Conservation (phyloP, 2,329 filamentous ascomycete genomes). For the Alternaria burnsii region DNA sequence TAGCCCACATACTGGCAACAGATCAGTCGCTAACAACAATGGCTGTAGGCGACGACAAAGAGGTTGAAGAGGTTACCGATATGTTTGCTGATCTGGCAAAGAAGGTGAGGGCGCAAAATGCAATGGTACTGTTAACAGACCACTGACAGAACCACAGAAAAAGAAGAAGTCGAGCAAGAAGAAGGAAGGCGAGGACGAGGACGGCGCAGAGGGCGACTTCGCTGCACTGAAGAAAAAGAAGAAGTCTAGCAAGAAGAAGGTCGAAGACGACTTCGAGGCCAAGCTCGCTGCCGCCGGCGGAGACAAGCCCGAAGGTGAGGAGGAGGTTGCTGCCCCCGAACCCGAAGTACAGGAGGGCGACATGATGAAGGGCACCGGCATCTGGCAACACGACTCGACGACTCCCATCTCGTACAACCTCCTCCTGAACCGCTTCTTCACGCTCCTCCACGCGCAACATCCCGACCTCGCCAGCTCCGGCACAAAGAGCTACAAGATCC, state of each 20-base stretch:
- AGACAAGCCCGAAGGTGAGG: conserved; percentile 63
- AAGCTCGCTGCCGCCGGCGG: conserved; percentile 68
- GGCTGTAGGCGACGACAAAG: conserved; percentile 59
- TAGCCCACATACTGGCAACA: conserved; percentile 14
- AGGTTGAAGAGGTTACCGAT: conserved; percentile 69
- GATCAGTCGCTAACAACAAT: conserved; percentile 30
- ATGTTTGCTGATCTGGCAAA: conserved; percentile 74
- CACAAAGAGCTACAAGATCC: conserved; percentile 98
- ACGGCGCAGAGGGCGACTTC: conserved; percentile 64
- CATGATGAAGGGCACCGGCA: conserved; percentile 85
- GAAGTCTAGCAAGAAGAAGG: conserved; percentile 70
- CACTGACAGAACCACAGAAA: conserved; percentile 55
- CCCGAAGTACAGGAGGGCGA: conserved; percentile 71
- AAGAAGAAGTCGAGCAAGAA: conserved; percentile 69
- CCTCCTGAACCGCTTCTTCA: conserved; percentile 92
- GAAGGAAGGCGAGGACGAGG: conserved; percentile 64
- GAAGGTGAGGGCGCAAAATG: conserved; percentile 54
- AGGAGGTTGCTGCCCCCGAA: conserved; percentile 57
- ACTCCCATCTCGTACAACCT: conserved; percentile 83
- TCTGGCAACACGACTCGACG: conserved; percentile 85
- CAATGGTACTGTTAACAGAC: neutral
- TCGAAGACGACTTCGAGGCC: conserved; percentile 72
- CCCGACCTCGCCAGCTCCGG: conserved; percentile 91
- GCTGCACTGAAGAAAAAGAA: conserved; percentile 85
- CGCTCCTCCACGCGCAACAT: conserved; percentile 92